A percentile compares a stretch with the other conserved stretches of the same genome.
phyloP scores from a whole-genome alignment of 2,329 filamentous ascomycete genomes.

The Phoma sp. region DNA sequence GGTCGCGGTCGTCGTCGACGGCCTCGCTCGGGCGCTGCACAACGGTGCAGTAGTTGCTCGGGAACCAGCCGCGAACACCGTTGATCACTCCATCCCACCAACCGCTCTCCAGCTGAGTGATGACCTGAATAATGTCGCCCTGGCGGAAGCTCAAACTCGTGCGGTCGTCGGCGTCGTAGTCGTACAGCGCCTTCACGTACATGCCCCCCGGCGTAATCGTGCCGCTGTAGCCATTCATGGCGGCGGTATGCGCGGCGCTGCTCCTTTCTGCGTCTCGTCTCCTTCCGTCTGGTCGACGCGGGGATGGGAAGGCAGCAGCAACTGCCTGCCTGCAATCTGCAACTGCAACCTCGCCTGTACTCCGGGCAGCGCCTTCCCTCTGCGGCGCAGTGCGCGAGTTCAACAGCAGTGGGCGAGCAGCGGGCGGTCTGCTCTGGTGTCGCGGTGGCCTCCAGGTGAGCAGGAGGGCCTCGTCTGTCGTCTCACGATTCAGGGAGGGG shows the following conservation, averaged over 20 bases:
- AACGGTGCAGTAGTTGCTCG: slow-evolving; percentile 96
- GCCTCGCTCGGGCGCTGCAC: slow-evolving; percentile 78
- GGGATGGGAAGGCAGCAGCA: slow-evolving; percentile 16
- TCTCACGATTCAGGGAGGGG: slow-evolving; percentile 36
- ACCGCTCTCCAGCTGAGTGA: slow-evolving; percentile 95
- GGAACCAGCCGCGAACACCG: slow-evolving; percentile 96
- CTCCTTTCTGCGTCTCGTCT: background rate
- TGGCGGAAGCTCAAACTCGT: slow-evolving; percentile 96
- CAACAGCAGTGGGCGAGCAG: slow-evolving; percentile 21
- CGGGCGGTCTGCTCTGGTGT: slow-evolving; percentile 24
- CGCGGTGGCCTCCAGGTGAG: slow-evolving; percentile 25
- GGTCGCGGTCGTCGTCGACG: slow-evolving; percentile 65
- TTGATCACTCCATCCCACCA: slow-evolving; percentile 99
- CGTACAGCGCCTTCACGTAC: slow-evolving; percentile 94
- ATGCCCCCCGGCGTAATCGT: slow-evolving; percentile 63
- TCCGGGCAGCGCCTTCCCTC: slow-evolving; percentile 24
- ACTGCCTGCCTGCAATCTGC: background rate
- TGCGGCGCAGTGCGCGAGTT: slow-evolving; percentile 19
- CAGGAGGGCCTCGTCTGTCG: slow-evolving; percentile 30
- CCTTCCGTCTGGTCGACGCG: slow-evolving; percentile 5
- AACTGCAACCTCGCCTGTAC: background rate
- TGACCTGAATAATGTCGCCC: slow-evolving; percentile 97
- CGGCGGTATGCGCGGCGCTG: slow-evolving; percentile 16
- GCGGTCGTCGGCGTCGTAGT: slow-evolving; percentile 93
- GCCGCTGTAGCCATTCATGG: slow-evolving; percentile 59